Percentiles rank a stretch among this genome's conserved stretches.
Conservation (phyloP, 192 early-diverging fungal genomes). For the Rhizophagus clarus region DNA sequence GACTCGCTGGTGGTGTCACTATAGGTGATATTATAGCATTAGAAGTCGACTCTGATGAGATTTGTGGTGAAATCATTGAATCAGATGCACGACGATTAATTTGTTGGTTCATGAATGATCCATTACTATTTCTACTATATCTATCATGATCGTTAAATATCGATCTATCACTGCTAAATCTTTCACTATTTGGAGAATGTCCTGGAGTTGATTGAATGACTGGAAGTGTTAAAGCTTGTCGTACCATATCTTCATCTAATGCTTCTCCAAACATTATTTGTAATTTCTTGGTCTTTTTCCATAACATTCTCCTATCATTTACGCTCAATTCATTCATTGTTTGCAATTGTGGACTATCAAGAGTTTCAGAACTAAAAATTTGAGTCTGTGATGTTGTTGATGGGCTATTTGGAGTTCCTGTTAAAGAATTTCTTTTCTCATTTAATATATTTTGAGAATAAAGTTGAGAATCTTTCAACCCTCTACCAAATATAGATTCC, state of each 20-base stretch:
- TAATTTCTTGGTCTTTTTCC: slow-evolving; percentile 46
- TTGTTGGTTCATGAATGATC: background rate
- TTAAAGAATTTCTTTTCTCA: background rate
- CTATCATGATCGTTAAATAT: background rate
- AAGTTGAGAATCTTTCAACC: slow-evolving; percentile 26
- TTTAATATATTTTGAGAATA: slow-evolving; percentile 19
- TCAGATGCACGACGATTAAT: slow-evolving; percentile 27
- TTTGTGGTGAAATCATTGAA: slow-evolving; percentile 18
- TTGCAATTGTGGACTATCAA: background rate
- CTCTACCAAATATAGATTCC: slow-evolving; percentile 28
- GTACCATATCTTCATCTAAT: slow-evolving; percentile 39
- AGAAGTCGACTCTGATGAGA: background rate
- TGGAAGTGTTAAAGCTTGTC: slow-evolving; percentile 36
- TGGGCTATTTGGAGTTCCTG: background rate
- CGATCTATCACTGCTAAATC: background rate
- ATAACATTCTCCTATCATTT: slow-evolving; percentile 37
- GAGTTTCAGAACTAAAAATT: background rate
- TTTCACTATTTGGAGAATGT: background rate
- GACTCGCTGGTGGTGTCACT: background rate
- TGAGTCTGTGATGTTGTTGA: background rate
- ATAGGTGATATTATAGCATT: background rate
- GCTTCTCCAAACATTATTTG: slow-evolving; percentile 39
- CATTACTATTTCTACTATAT: background rate
- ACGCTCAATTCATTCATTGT: slow-evolving; percentile 38
- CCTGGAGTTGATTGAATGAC: background rate